Base-by-base conservation (phyloP, 192 early-diverging fungal species). In the Spizellomyces punctatus region DNA sequence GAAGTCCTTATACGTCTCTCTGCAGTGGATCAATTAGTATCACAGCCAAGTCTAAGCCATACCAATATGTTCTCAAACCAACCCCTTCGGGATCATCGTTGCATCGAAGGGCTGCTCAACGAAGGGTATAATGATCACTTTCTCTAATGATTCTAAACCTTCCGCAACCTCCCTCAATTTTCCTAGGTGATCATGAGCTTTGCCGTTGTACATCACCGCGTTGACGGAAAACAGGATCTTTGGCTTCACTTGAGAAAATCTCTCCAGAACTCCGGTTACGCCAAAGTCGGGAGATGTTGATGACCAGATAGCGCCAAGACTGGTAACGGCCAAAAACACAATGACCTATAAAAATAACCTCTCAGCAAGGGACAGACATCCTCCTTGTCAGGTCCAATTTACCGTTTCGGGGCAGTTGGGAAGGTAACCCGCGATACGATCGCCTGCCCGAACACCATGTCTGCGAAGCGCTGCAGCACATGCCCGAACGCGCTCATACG, bases 221-320 rank as follows among this genome's bases (percentile, higher is more conserved):
- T 96, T 91, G 58, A 94, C 88, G 14, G 95, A 94, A 63, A 99
- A 89, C 55, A 99, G 82, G 21, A 99, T 75, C 72, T 91, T 94
- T 66, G 96, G 96, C 77, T 89, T 70, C 72, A 99, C 94, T 76
- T 99, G 97, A 0, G 85, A 77, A 77, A 99, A 95, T 49, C 97
- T 86, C 65, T 99, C 97, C 43, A 98, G 82, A 9, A 98, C 95
- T 56, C 93, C 91, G 21, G 89, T 83, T 16, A 88, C 86, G 43
- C 97, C 97, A 86, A 99, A 96, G 76, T 99, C 97, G 7, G 94
- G 93, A 10, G 94, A 95, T 36, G 94, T 91, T 5, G 94, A 98
- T 66, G 82, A 94, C 95, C 95, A 99, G 46, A 96, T 90, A 16
- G 94, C 94, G 42, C 96, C 95, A 61, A 95, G 83, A 64, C 90